Conservation (phyloP, 176 grass and related monocot species). For the Poa annua region DNA sequence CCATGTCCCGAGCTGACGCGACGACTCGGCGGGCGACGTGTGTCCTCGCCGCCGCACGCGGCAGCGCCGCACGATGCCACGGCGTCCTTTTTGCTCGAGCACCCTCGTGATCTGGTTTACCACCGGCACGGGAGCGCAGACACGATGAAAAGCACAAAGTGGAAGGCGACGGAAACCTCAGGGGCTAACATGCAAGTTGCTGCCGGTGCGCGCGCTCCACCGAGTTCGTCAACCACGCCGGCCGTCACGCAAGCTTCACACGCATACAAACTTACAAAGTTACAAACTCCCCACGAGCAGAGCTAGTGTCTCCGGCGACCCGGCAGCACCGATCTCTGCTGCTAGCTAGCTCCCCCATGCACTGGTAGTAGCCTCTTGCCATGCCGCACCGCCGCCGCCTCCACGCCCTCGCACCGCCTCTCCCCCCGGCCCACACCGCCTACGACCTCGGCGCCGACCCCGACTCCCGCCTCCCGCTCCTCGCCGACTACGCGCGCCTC, state of each 20-base stretch:
- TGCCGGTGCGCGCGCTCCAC: too few relatives aligned
- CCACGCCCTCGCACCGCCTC: conserved; percentile 31
- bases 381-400: conserved; percentile 59
- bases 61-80: background rate
- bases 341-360: background rate
- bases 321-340: background rate
- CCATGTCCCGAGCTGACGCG: background rate
- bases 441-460: conserved; percentile 30
- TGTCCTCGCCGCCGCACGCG: conserved; percentile 42
- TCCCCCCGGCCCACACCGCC: background rate
- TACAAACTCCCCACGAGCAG: too few relatives aligned
- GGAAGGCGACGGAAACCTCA: too few relatives aligned
- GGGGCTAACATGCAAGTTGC: too few relatives aligned
- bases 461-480: conserved; percentile 47
- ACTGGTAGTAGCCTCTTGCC: conserved; percentile 14
- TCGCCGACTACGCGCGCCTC: conserved; percentile 45
- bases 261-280: background rate
- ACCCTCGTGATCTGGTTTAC: too few relatives aligned
- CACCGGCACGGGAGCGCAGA: too few relatives aligned
- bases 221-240: too few relatives aligned
- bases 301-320: conserved; percentile 5
- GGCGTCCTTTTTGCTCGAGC: too few relatives aligned
- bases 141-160: too few relatives aligned
- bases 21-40: background rate
- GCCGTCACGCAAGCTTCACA: background rate